phyloP scores from a whole-genome alignment of 2,329 filamentous ascomycete species.

The Helicocarpus griseus region DNA sequence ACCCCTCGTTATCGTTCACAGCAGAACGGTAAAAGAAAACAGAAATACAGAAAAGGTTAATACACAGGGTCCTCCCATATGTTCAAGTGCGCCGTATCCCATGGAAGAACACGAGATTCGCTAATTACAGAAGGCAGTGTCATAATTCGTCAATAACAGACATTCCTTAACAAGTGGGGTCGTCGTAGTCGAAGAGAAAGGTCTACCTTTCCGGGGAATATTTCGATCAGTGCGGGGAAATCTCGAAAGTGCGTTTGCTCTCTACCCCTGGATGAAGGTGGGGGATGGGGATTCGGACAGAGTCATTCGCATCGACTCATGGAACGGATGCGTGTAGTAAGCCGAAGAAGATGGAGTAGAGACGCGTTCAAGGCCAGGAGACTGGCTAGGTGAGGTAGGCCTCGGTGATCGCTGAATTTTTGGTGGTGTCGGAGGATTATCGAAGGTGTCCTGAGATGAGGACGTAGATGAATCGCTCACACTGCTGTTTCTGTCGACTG shows the following conservation, averaged over 20 bases:
- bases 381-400: conserved; percentile 29
- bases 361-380: conserved; percentile 29
- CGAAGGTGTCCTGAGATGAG: conserved; percentile 8
- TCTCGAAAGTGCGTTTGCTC: too few relatives aligned
- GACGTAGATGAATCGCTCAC: conserved; percentile 2
- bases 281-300: conserved; percentile 38
- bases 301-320: conserved; percentile 31
- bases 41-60: conserved; percentile 10
- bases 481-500: background rate
- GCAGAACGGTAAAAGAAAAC: background rate
- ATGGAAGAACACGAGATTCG: background rate
- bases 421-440: background rate
- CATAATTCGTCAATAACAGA: conserved; percentile 13
- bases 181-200: too few relatives aligned
- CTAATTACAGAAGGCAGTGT: background rate
- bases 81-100: background rate
- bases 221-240: too few relatives aligned
- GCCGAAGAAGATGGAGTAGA: conserved; percentile 30
- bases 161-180: too few relatives aligned
- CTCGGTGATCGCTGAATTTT: conserved; percentile 6
- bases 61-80: conserved; percentile 8
- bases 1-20: too few relatives aligned
- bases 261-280: conserved; percentile 20
- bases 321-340: conserved; percentile 35
- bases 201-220: too few relatives aligned